phyloP scores from a whole-genome alignment of 1,284 basidiomycete genomes.

The Ceratobasidium papillatum region DNA sequence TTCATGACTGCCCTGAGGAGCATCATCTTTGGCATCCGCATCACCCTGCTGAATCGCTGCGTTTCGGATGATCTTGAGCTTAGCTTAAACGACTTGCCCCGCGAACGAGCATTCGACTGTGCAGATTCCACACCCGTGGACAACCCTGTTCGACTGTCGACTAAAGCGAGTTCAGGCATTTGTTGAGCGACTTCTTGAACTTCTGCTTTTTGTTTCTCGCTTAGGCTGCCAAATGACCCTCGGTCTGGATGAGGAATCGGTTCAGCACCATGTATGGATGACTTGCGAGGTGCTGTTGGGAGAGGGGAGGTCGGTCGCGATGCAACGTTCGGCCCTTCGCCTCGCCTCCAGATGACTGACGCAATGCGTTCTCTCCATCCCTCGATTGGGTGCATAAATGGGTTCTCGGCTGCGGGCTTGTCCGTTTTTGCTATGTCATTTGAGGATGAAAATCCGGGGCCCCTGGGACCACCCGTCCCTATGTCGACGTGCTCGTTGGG shows the following conservation, averaged over 20 bases:
- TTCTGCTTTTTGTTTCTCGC: slow-evolving; percentile 16
- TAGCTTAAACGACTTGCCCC: slow-evolving; percentile 48
- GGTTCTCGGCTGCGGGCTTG: not conserved
- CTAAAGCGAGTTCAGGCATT: slow-evolving; percentile 19
- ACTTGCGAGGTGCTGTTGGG: slow-evolving; percentile 9
- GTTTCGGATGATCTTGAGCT: slow-evolving; percentile 53
- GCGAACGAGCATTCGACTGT: slow-evolving; percentile 41
- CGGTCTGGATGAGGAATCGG: slow-evolving; percentile 38
- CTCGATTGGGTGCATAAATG: slow-evolving; percentile 14
- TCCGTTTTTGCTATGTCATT: not conserved
- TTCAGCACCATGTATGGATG: slow-evolving; percentile 41
- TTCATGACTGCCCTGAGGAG: slow-evolving; percentile 65
- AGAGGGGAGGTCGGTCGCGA: slow-evolving; percentile 15
- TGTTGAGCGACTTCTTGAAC: slow-evolving; percentile 14
- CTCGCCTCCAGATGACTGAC: slow-evolving; percentile 23
- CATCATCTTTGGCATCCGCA: slow-evolving; percentile 62
- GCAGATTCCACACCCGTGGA: slow-evolving; percentile 23
- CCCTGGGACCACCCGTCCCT: slow-evolving; percentile 12
- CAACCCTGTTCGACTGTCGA: slow-evolving; percentile 37
- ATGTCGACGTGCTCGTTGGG: slow-evolving; percentile 45
- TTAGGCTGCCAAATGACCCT: not conserved
- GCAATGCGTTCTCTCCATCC: slow-evolving; percentile 29
- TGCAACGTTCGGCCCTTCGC: not conserved
- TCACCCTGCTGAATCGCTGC: slow-evolving; percentile 53
- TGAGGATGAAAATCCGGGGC: slow-evolving; percentile 13